Base-by-base conservation (phyloP, 495 filamentous ascomycete genomes). In the Aspergillus sclerotioniger region DNA sequence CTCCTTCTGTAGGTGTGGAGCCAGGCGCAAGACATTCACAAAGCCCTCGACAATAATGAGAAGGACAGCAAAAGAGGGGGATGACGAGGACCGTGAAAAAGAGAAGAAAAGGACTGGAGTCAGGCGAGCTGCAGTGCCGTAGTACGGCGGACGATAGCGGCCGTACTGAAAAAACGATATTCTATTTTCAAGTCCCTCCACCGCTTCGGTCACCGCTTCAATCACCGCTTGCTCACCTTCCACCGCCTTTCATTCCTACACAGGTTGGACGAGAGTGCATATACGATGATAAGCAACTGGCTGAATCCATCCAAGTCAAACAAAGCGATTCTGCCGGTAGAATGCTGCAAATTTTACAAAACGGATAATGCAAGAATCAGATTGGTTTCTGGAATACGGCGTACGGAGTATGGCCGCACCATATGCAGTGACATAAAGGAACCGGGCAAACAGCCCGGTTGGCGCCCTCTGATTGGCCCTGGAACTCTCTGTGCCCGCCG, bases 1-100 rank as follows among this genome's bases (percentile, higher is more conserved):
- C 67, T 64, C 68, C 65, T 71, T 73, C 64, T 68, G 64, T 62
- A 68, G 45, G 47, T 44, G 53, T 25, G 51, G 19, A 62, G 54
- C 62, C 64, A 67, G 65, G 57, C 62, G 50, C 55, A 59, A 65
- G 62, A 68, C 71, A 73, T 73, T 62, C 71, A 73, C 67, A 53
- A 58, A 37, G 29, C 53, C 58, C 53, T 58, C 62, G 57, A 13
- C 28, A 39, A 56, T 17, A 59, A 35, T 55, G 21, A 46, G 44
- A 28, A 28, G 44, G 28, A 41, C 21, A 53, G 31, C 41, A 62
- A 56, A 51, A 68, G 56, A 51, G 45, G 44, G 31, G 44, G 39
- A 28, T 39, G 55, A 41, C 48, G 51, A 56, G 52, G 21, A 20
- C 54, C 54, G 46, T 58, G 41, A 52, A 48, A 45, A 39, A 56